Evolutionary conservation across 495 filamentous ascomycete genomes (phyloP).

Genomic region (Penicillium soppii): DNA sequence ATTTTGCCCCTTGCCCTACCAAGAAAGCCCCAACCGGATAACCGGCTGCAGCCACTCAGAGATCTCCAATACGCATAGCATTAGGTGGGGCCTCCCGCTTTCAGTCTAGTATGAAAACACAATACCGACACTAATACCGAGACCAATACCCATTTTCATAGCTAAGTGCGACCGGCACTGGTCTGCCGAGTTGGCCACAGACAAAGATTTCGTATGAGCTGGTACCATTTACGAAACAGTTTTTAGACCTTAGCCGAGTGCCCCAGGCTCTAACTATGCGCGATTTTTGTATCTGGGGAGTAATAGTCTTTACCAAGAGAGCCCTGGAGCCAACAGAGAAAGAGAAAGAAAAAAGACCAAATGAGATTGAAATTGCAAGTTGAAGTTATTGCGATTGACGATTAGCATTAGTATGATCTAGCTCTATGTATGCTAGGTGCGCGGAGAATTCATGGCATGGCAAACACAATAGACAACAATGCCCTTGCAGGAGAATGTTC

Average conservation of each 20-base stretch:
- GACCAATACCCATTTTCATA: not conserved
- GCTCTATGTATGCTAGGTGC: no score
- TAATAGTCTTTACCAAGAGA: not conserved
- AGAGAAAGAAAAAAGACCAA: not conserved
- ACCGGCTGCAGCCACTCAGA: slow-evolving; percentile 7
- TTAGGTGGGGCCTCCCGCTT: not conserved
- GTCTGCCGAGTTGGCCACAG: slow-evolving; percentile 11
- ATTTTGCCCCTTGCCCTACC: slow-evolving; percentile 15
- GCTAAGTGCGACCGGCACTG: slow-evolving; percentile 6
- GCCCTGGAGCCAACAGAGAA: slow-evolving; percentile 6
- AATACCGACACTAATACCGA: not conserved
- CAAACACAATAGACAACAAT: slow-evolving; percentile 8
- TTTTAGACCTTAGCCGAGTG: slow-evolving; percentile 13
- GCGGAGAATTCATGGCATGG: slow-evolving; percentile 6
- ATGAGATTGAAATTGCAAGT: slow-evolving; percentile 3
- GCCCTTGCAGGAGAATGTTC: slow-evolving; percentile 26
- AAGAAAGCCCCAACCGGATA: slow-evolving; percentile 1
- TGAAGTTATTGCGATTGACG: slow-evolving; percentile 1
- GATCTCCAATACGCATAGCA: not conserved
- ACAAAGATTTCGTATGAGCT: not conserved
- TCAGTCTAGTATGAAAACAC: slow-evolving; percentile 2
- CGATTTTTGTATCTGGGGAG: slow-evolving; percentile 25
- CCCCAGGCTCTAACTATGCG: slow-evolving; percentile 24
- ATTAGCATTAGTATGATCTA: not conserved
- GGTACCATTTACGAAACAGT: not conserved